phyloP scores from a whole-genome alignment of 2,329 filamentous ascomycete genomes.

The Torrubiellomyces zombiae region DNA sequence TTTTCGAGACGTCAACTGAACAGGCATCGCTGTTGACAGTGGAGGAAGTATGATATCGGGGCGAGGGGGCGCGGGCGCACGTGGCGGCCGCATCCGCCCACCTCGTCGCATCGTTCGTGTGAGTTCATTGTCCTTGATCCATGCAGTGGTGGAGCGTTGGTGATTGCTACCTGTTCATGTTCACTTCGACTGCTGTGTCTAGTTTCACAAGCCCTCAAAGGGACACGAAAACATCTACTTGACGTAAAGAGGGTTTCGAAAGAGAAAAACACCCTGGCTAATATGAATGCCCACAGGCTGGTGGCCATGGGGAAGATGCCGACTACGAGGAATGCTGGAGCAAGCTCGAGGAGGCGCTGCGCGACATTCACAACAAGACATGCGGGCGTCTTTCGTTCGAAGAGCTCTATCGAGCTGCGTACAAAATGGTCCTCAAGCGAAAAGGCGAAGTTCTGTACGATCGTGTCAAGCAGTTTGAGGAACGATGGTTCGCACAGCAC shows the following conservation, averaged over 20 bases:
- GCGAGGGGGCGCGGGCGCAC: constrained; percentile 24
- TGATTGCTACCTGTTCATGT: too few relatives aligned
- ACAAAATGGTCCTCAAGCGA: constrained; percentile 84
- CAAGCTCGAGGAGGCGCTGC: constrained; percentile 57
- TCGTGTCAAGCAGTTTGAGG: constrained; percentile 64
- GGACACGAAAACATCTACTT: background rate
- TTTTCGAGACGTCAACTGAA: too few relatives aligned
- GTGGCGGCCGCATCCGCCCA: constrained; percentile 23
- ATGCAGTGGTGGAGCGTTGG: too few relatives aligned
- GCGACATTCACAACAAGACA: constrained; percentile 83
- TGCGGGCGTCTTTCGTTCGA: constrained; percentile 86
- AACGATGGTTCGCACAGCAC: constrained; percentile 58
- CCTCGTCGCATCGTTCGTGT: constrained; percentile 25
- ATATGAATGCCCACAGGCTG: constrained; percentile 13
- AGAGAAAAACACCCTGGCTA: too few relatives aligned
- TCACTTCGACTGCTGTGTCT: constrained; percentile 1
- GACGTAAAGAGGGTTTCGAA: too few relatives aligned
- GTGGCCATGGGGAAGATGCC: constrained; percentile 35
- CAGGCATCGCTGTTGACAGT: too few relatives aligned
- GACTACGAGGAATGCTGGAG: constrained; percentile 82
- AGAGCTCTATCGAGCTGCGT: constrained; percentile 82
- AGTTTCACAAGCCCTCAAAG: too few relatives aligned
- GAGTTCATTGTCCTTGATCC: constrained; percentile 13
- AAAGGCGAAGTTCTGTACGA: constrained; percentile 70
- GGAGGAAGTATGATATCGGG: constrained; percentile 28